Evolutionary conservation across 352 stramenopile genomes (phyloP).

Genomic region (Pythium oligandrum): DNA sequence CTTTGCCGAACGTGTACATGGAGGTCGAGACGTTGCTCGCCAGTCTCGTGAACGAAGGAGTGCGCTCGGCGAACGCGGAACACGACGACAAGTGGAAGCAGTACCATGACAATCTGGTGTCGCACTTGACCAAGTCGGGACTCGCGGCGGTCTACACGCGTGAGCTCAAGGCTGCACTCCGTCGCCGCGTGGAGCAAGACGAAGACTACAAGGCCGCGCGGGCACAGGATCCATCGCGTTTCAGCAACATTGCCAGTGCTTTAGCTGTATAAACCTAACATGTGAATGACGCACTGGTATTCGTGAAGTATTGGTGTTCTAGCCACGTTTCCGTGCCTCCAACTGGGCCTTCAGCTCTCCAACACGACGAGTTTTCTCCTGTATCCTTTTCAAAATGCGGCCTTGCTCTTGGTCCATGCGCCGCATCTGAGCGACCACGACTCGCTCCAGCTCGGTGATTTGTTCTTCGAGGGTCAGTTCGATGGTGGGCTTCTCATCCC

Average conservation of each 20-base stretch:
- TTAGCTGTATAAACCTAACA: neutral
- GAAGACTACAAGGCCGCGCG: constrained; percentile 45
- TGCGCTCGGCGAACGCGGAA: constrained; percentile 54
- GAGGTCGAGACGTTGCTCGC: constrained; percentile 52
- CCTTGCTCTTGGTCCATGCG: constrained; percentile 32
- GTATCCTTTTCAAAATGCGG: constrained; percentile 33
- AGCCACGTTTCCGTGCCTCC: too few species aligned
- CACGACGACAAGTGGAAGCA: constrained; percentile 48
- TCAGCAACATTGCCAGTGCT: constrained; percentile 53
- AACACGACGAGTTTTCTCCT: constrained; percentile 23
- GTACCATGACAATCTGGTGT: constrained; percentile 46
- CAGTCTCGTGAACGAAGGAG: constrained; percentile 56
- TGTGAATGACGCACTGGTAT: too few species aligned
- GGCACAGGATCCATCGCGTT: constrained; percentile 25
- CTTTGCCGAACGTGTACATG: constrained; percentile 64
- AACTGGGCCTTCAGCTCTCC: constrained; percentile 5
- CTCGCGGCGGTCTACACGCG: constrained; percentile 44
- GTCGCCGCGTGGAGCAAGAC: constrained; percentile 43
- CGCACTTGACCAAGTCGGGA: constrained; percentile 40
- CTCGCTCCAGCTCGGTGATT: constrained; percentile 35
- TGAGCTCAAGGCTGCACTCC: constrained; percentile 60
- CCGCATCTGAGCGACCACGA: constrained; percentile 27
- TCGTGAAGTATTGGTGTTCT: too few species aligned
- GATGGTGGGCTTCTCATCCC: constrained; percentile 26
- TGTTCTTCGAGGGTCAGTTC: constrained; percentile 40